Percentiles rank a stretch among this genome's conserved stretches.
Evolutionary conservation across 331 rosid genomes (phyloP).

Genomic region (Saraca asoca): DNA sequence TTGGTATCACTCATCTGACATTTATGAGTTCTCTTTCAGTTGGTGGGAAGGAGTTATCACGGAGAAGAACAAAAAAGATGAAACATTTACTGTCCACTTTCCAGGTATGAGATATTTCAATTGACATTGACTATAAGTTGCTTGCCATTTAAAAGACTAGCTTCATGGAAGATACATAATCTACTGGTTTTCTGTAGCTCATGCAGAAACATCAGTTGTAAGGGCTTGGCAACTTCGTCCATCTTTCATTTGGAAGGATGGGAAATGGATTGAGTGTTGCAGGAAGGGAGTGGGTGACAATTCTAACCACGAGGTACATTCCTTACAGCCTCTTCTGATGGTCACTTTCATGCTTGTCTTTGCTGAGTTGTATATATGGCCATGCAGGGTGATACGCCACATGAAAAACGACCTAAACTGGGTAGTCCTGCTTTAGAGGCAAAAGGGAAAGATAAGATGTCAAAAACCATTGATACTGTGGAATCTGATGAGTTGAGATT

Average conservation of each 20-base stretch:
- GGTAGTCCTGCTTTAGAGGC: slow-evolving; percentile 56
- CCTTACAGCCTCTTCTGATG: slow-evolving; percentile 28
- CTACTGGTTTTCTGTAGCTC: slow-evolving; percentile 51
- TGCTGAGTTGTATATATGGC: slow-evolving; percentile 39
- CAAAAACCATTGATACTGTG: slow-evolving; percentile 39
- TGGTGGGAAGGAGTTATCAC: slow-evolving; percentile 93
- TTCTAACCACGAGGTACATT: slow-evolving; percentile 61
- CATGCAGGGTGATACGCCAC: slow-evolving; percentile 79
- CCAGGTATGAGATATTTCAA: slow-evolving; percentile 56
- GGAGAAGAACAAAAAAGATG: slow-evolving; percentile 81
- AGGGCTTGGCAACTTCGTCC: slow-evolving; percentile 96
- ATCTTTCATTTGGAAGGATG: slow-evolving; percentile 88
- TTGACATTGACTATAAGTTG: background rate
- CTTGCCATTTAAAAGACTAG: slow-evolving; percentile 6
- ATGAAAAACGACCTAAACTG: slow-evolving; percentile 77
- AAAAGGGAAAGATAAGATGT: slow-evolving; percentile 58
- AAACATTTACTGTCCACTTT: slow-evolving; percentile 70
- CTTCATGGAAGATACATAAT: slow-evolving; percentile 19
- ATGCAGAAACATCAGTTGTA: slow-evolving; percentile 74
- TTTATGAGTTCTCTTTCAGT: slow-evolving; percentile 49
- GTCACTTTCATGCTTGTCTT: slow-evolving; percentile 20
- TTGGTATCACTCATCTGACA: slow-evolving; percentile 27
- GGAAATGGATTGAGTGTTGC: slow-evolving; percentile 76
- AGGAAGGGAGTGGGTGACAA: slow-evolving; percentile 46
- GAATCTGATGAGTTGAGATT: slow-evolving; percentile 52